A percentile compares a stretch with the other conserved stretches of the same genome.
phyloP scores from a whole-genome alignment of 1,284 basidiomycete genomes.

The Ceratobasidium sp. region DNA sequence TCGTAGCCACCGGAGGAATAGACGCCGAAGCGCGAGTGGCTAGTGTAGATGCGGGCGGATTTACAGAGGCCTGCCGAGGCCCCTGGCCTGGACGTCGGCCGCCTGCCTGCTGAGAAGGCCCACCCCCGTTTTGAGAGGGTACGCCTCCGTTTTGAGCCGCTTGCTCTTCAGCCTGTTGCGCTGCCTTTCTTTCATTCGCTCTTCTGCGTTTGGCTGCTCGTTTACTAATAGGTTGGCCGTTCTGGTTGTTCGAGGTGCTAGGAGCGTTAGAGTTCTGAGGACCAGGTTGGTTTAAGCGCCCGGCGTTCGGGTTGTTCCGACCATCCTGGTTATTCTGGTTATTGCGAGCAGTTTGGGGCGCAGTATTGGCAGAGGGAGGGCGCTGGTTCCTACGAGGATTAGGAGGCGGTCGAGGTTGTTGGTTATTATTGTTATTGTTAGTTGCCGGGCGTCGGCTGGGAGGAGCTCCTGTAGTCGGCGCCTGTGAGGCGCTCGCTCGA shows the following conservation, averaged over 20 bases:
- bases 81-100: background rate
- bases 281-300: background rate
- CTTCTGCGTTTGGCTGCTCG: background rate
- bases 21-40: background rate
- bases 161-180: background rate
- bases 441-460: no score
- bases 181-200: background rate
- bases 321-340: background rate
- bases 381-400: background rate
- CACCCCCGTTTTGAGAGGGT: background rate
- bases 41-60: background rate
- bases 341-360: background rate
- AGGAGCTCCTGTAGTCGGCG: no score
- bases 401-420: background rate
- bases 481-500: no score
- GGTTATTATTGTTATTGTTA: slow-evolving; percentile 2
- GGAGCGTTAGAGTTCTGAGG: background rate
- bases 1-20: background rate
- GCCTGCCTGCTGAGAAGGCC: background rate
- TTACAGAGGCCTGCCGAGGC: background rate
- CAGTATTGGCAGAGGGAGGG: background rate
- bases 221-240: background rate
- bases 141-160: background rate
- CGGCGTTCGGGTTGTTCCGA: background rate
- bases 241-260: background rate